Evolutionary conservation across 257 asterid genomes (phyloP), one percentile per base, ranked within the genome.

Genomic region (Striga asiatica): DNA sequence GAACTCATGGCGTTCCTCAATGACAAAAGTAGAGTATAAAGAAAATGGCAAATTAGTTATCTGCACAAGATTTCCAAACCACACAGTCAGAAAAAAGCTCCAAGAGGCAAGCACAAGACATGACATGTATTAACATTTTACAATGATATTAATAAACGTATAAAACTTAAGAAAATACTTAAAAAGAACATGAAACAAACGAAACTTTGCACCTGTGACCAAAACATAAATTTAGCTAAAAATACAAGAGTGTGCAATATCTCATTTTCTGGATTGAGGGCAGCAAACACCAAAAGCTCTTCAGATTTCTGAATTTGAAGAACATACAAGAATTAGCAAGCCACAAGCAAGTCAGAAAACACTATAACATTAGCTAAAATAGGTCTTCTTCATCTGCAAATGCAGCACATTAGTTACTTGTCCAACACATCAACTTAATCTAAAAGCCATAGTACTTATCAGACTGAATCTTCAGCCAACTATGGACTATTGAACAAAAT

Each of bases 1-100:
- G 72, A 92, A 92, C 61, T 97, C 98, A 72, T 92, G 97, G 67
- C 93, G 93, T 12, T 80, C 76, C 78, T 92, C 98, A 67, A 92
- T 92, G 67, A 92, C 89, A 73, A 92, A 92, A 35, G 97, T 92
- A 55, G 98, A 92, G 77, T 78, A 92, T 64, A 92, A 56, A 18
- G 98, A 82, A 74, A 88, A 92, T 8, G 98, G 98, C 70, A 92
- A 75, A 64, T 92, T 97, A 10, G 95, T 87, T 62, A 92, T 77
- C 98, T 91, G 94, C 76, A 65, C 4, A 49, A 27, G 50, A 19
- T 53, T 39, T 53, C 54, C 41, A 68, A 39, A 41, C 48, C 48
- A 60, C 58, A 42, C 14, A 27, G 53, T 68, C 22, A 71, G 11
- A 51, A 18, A 56, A 47, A 56, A 42, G 11, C 24, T 54, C 46